Conservation (phyloP, 2,329 filamentous ascomycete genomes). For the Aspergillus ruber region DNA sequence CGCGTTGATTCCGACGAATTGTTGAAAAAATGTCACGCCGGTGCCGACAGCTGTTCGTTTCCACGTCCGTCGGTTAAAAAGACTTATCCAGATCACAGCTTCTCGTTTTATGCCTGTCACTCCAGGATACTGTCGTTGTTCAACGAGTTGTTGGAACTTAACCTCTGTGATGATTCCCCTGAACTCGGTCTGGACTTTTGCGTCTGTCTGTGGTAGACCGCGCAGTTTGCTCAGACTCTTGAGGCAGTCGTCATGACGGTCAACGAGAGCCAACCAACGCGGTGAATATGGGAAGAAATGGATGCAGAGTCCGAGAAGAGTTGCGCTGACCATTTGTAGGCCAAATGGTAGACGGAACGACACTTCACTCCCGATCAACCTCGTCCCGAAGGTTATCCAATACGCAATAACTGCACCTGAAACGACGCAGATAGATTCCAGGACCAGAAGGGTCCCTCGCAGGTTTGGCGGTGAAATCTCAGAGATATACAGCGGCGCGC, state of each 20-base stretch:
- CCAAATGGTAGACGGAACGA: constrained; percentile 44
- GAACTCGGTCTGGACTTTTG: too few relatives aligned
- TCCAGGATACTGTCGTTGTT: too few relatives aligned
- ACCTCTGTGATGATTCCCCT: too few relatives aligned
- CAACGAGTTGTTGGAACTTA: too few relatives aligned
- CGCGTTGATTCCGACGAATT: constrained; percentile 40
- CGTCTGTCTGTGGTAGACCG: constrained; percentile 41
- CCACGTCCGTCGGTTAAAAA: too few relatives aligned
- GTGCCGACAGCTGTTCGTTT: too few relatives aligned
- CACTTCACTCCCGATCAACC: constrained; percentile 33
- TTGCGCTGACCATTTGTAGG: constrained; percentile 39
- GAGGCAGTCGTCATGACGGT: constrained; percentile 41
- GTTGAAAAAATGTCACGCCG: too few relatives aligned
- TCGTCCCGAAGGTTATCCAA: constrained; percentile 44
- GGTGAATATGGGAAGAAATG: constrained; percentile 48
- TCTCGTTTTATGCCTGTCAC: too few relatives aligned
- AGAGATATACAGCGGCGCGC: constrained; percentile 46
- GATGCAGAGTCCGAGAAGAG: constrained; percentile 21
- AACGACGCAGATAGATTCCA: constrained; percentile 20
- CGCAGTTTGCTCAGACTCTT: constrained; percentile 40
- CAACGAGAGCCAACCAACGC: constrained; percentile 43
- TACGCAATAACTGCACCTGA: constrained; percentile 19
- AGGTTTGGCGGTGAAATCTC: constrained; percentile 34
- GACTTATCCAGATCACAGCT: too few relatives aligned
- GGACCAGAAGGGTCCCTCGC: constrained; percentile 14